Base-by-base conservation (phyloP, 306 rosid species). In the Canavalia gladiata region DNA sequence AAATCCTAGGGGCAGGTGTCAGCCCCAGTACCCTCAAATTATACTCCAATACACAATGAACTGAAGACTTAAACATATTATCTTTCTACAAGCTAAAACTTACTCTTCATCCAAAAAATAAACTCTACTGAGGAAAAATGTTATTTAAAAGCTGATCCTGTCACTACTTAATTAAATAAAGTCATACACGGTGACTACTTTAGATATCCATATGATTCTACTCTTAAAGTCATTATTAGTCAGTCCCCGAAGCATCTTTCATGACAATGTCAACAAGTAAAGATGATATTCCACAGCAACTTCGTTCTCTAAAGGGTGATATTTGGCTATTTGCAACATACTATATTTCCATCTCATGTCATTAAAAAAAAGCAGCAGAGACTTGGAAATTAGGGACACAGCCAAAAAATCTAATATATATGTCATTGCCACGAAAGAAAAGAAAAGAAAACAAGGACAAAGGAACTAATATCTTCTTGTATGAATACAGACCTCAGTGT, bases 61-160 rank as follows among this genome's bases (percentile, higher is more conserved):
- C 55, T 5, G 28, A 74, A 37, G 66, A 62, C 50, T 28, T 29
- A 67, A 7, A 67, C 12, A 42, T 10, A 54, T 37, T 41, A 18
- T 45, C 42, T 52, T 54, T 25, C 57, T 7, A 34, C 45, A 72
- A 10, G 10, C 34, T 39, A 71, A 70, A 69, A 13, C 13, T 50
- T 75, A 34, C 41, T 64, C 41, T n/a, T 72, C 46, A 39, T 72
- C 47, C 42, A 46, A 80, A 58, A 75, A 62, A 37, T 25, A 60
- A 50, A 35, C 28, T 28, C 79, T 33, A 55, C 18, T 1, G 12
- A 49, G 9, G 68, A 50, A 31, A 50, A 46, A 63, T 46, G 31
- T 74, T 60, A 39, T 7, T 64, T 35, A 39, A 78, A 72, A 64
- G 47, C 18, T 6, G 12, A 71, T 34, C 64, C 70, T 54, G 33